Evolutionary conservation across 2,329 filamentous ascomycete genomes (phyloP), one percentile per base, ranked within the genome.

Genomic region (Colletotrichum eleusines): DNA sequence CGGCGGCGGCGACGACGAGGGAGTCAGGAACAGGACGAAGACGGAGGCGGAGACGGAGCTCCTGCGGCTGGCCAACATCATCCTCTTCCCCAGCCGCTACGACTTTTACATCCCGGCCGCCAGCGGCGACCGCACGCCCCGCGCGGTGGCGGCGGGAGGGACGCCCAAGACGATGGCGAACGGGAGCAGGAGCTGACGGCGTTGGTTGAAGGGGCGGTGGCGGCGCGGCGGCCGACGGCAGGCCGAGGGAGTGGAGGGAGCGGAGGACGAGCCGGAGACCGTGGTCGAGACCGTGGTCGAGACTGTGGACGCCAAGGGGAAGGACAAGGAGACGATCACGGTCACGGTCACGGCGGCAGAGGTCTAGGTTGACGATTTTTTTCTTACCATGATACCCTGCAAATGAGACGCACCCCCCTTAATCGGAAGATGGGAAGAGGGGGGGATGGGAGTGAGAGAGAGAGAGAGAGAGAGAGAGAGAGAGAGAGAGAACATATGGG

Each of bases 11-110:
- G 74, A 74, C 50, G 69, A 66, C 11, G 75, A 76, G 40, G 73
- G 69, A 11, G 65, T 72, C 3, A 77, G 77, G 67, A 78, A 74
- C 44, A 76, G 72, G 63, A 77, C 75, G 16, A 62, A 75, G 26
- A 81, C 80, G 12, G 77, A 81, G 33, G 84, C 84, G 2, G 85
- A 88, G 77, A 82, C 83, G 2, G 86, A 88, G 75, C 84, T 88
- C 1, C 82, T 88, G 16, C 78, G 85, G 46, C 78, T 88, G 46
- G 86, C 86, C 28, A 89, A 88, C 75, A 87, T 87, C 64, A 88
- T 89, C 63, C 77, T 88, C 35, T 88, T 88, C 73, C 86, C 86
- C n/a, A 66, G 58, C 51, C 70, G 72, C 23, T 73, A 73, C 55
- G 72, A 73, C 67, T 73, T 73, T 65, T 73, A 73, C 46, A 73